A percentile compares a stretch with the other conserved stretches of the same genome.
Conservation (phyloP, 2,329 filamentous ascomycete genomes). For the Cytospora piceicola region DNA sequence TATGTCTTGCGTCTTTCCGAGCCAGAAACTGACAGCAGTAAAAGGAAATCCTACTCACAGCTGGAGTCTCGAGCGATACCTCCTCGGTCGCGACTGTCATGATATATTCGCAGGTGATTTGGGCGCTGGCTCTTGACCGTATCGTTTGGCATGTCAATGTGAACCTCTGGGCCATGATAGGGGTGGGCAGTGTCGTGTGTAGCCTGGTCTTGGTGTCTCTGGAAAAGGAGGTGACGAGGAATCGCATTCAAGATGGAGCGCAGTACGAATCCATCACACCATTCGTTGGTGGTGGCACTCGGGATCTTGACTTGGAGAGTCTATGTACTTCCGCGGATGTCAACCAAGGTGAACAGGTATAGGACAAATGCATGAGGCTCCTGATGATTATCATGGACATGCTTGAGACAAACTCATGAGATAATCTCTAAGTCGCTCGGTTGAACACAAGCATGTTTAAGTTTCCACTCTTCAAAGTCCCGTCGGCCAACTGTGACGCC, state of each 20-base stretch:
- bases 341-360: background rate
- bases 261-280: background rate
- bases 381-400: no score
- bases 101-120: constrained; percentile 63
- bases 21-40: background rate
- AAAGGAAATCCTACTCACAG: constrained; percentile 79
- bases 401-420: no score
- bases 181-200: constrained; percentile 13
- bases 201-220: constrained; percentile 21
- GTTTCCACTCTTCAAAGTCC: background rate
- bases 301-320: constrained; percentile 15
- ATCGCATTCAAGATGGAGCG: background rate
- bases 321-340: constrained; percentile 10
- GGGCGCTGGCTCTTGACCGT: constrained; percentile 49
- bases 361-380: background rate
- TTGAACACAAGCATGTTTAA: background rate
- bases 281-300: background rate
- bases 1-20: no score
- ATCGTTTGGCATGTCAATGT: constrained; percentile 22
- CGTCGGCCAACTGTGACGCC: background rate
- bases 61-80: constrained; percentile 73
- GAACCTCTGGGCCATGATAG: constrained; percentile 20
- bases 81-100: constrained; percentile 61
- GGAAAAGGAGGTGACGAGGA: constrained; percentile 19
- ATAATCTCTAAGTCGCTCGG: background rate